Evolutionary conservation across 2,329 filamentous ascomycete genomes (phyloP).

Genomic region (Pseudogymnoascus sp.): DNA sequence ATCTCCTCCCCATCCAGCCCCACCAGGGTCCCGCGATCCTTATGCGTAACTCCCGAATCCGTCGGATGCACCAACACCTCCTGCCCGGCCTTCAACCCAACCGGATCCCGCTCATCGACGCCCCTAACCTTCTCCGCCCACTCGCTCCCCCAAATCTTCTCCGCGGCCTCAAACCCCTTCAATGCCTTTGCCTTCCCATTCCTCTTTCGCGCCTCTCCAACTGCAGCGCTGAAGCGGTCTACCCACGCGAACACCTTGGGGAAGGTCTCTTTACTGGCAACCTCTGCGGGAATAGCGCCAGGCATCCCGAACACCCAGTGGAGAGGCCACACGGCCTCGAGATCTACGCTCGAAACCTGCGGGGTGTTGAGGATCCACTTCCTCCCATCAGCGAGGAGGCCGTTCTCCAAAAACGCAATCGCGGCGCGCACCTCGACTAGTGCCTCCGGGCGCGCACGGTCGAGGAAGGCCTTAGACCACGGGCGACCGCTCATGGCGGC

Average conservation of each 20-base stretch:
- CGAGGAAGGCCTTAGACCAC: constrained; percentile 33
- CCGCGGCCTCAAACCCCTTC: constrained; percentile 46
- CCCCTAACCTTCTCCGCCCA: constrained; percentile 37
- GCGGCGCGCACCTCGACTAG: constrained; percentile 44
- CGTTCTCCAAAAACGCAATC: constrained; percentile 53
- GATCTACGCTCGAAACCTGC: constrained; percentile 48
- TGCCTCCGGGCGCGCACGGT: constrained; percentile 44
- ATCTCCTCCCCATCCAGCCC: constrained; percentile 45
- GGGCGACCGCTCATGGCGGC: constrained; percentile 36
- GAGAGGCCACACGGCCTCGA: constrained; percentile 60
- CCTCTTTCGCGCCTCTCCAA: constrained; percentile 35
- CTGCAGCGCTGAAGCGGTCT: constrained; percentile 45
- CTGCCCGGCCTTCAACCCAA: constrained; percentile 45
- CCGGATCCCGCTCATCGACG: constrained; percentile 44
- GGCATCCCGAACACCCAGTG: constrained; percentile 55
- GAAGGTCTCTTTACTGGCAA: constrained; percentile 44
- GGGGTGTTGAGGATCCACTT: constrained; percentile 52
- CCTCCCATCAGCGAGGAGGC: constrained; percentile 57
- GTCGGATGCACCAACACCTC: constrained; percentile 44
- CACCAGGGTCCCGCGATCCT: constrained; percentile 49
- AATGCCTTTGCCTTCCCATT: constrained; percentile 35
- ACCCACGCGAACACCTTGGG: constrained; percentile 59
- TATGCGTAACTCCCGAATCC: constrained; percentile 52
- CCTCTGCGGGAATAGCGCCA: constrained; percentile 43
- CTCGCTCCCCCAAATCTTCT: constrained; percentile 36